These are phyloP conservation scores for Fusarium xylarioides DNA, from an alignment of 2,329 filamentous ascomycete species.

Conservation along the genomic window DNA sequence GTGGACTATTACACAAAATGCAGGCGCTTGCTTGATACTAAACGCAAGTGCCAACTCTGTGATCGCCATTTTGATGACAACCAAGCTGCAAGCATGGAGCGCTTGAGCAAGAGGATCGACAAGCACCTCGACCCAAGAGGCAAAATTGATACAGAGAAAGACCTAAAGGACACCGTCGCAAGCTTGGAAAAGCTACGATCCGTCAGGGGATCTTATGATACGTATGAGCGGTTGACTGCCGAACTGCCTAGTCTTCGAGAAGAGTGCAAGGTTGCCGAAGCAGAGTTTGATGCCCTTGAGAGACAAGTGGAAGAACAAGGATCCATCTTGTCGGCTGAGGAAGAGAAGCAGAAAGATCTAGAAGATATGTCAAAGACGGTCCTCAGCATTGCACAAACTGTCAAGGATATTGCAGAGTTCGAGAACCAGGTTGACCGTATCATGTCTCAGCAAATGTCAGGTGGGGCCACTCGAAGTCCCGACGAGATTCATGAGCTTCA, in stretches of 20 bases:
- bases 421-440: constrained; percentile 79
- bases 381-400: constrained; percentile 75
- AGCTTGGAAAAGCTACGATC: constrained; percentile 68
- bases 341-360: constrained; percentile 74
- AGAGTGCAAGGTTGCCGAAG: constrained; percentile 69
- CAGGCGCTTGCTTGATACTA: constrained; percentile 69
- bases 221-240: constrained; percentile 72
- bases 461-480: constrained; percentile 71
- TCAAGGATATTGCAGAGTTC: constrained; percentile 75
- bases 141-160: constrained; percentile 68
- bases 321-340: constrained; percentile 68
- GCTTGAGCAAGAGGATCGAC: constrained; percentile 73
- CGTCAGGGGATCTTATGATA: constrained; percentile 75
- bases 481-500: constrained; percentile 87
- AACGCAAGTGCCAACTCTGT: constrained; percentile 82
- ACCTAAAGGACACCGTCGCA: constrained; percentile 61
- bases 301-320: constrained; percentile 74
- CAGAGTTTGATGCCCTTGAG: constrained; percentile 68
- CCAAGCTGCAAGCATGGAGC: constrained; percentile 65
- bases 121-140: constrained; percentile 69
- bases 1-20: constrained; percentile 77
- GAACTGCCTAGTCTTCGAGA: constrained; percentile 76
- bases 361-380: constrained; percentile 82
- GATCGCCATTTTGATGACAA: constrained; percentile 72
- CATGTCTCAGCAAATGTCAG: constrained; percentile 77